A percentile compares a stretch with the other conserved stretches of the same genome.
These are phyloP conservation scores for Penicillium sumatraense DNA, from an alignment of 2,329 filamentous ascomycete genomes.

Conservation along the genomic window DNA sequence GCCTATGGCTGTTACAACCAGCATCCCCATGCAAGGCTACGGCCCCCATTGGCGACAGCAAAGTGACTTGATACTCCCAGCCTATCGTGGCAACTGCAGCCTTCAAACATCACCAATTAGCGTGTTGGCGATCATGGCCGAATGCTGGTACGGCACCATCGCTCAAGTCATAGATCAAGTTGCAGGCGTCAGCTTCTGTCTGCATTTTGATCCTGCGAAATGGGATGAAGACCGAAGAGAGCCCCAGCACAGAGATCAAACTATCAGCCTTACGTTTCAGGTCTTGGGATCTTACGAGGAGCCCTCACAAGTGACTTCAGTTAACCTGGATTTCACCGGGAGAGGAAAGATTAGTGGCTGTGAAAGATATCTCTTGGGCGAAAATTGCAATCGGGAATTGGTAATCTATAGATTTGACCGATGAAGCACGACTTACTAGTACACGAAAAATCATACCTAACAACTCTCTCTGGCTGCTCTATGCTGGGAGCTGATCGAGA, in stretches of 20 bases:
- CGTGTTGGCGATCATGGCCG: background rate
- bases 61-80: slow-evolving; percentile 51
- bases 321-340: slow-evolving; percentile 56
- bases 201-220: slow-evolving; percentile 37
- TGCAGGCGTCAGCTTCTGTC: slow-evolving; percentile 39
- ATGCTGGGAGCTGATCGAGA: background rate
- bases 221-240: slow-evolving; percentile 15
- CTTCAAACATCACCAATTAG: slow-evolving; percentile 37
- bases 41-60: slow-evolving; percentile 58
- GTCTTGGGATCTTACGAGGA: slow-evolving; percentile 21
- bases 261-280: slow-evolving; percentile 35
- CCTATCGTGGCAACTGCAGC: slow-evolving; percentile 47
- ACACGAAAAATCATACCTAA: background rate
- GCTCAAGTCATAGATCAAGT: slow-evolving; percentile 40
- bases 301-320: slow-evolving; percentile 22
- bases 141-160: slow-evolving; percentile 42
- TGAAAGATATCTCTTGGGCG: slow-evolving; percentile 66
- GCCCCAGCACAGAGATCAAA: slow-evolving; percentile 19
- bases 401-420: slow-evolving; percentile 58
- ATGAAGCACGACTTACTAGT: slow-evolving; percentile 18
- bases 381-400: slow-evolving; percentile 57
- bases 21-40: slow-evolving; percentile 56
- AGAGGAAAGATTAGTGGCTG: slow-evolving; percentile 63
- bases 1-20: slow-evolving; percentile 44
- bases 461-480: background rate